A percentile compares a stretch with the other conserved stretches of the same genome.
Evolutionary conservation across 208 protist species (phyloP).

Genomic region (Leishmania major): DNA sequence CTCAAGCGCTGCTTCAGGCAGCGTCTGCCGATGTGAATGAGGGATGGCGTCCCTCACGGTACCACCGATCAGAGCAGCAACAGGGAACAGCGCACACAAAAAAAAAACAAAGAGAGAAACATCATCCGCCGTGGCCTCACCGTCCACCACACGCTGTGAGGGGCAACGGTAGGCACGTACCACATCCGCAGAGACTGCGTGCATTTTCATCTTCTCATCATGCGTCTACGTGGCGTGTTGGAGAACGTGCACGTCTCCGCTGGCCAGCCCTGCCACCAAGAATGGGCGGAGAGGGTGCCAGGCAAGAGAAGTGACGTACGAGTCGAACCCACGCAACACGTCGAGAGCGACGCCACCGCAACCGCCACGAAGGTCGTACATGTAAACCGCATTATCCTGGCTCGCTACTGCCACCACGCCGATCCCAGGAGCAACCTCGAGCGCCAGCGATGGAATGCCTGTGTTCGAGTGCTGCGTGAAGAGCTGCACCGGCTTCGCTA

Average conservation of each 20-base stretch:
- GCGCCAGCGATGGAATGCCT: constrained; percentile 52
- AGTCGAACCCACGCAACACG: constrained; percentile 35
- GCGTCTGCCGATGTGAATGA: not conserved
- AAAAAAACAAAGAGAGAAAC: too few species aligned
- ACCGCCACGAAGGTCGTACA: constrained; percentile 69
- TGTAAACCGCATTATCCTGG: constrained; percentile 61
- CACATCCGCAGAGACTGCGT: not conserved
- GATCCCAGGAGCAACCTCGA: constrained; percentile 63
- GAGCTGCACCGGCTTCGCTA: constrained; percentile 43
- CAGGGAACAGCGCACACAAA: not conserved
- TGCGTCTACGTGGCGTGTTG: not conserved
- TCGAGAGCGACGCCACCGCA: constrained; percentile 43
- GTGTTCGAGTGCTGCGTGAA: constrained; percentile 80
- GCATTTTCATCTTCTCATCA: not conserved
- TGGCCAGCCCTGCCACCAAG: constrained; percentile 54
- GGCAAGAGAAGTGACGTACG: constrained; percentile 49
- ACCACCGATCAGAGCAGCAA: not conserved
- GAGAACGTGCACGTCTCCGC: constrained; percentile 26
- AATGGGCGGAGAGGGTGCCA: constrained; percentile 75
- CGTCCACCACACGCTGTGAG: not conserved
- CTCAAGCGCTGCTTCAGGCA: not conserved
- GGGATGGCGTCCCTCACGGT: not conserved
- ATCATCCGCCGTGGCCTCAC: too few species aligned
- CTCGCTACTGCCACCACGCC: constrained; percentile 71
- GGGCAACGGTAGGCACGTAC: not conserved